A percentile compares a stretch with the other conserved stretches of the same genome.
These are phyloP conservation scores for Herpetospermum pedunculosum DNA, from an alignment of 306 rosid species.

Conservation along the genomic window DNA sequence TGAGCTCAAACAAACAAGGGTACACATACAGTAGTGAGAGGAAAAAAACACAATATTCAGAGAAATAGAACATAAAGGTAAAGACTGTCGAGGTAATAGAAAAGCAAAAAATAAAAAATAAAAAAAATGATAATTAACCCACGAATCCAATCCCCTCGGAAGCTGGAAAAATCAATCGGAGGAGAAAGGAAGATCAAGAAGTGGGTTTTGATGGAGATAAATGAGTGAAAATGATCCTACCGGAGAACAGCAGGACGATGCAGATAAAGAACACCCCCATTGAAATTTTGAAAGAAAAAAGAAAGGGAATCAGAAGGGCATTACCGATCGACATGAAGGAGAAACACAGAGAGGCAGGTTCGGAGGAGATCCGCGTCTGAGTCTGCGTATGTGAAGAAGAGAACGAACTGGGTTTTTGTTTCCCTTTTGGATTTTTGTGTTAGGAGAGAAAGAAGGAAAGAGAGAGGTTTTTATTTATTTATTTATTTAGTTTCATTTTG, in stretches of 20 bases:
- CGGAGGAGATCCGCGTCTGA: constrained; percentile 35
- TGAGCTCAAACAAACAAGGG: background rate
- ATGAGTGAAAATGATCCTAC: background rate
- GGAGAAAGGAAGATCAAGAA: background rate
- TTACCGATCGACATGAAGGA: constrained; percentile 27
- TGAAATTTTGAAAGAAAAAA: background rate
- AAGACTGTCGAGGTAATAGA: background rate
- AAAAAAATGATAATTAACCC: background rate
- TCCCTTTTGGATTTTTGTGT: constrained; percentile 24
- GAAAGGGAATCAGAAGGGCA: background rate
- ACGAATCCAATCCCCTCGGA: background rate
- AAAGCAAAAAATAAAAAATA: background rate
- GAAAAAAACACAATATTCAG: background rate
- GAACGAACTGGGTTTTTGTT: constrained; percentile 14
- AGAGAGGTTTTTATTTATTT: constrained; percentile 20
- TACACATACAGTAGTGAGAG: background rate
- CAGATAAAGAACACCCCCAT: background rate
- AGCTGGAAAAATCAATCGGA: background rate
- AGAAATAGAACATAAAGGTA: too few species aligned
- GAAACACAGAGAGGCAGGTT: background rate
- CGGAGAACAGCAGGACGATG: background rate
- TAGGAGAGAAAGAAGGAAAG: constrained; percentile 23
- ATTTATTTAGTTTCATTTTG: constrained; percentile 3
- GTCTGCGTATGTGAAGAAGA: background rate
- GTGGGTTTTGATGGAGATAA: background rate